Evolutionary conservation across 148 eudicot species (phyloP), one percentile per base, ranked within the genome.

Genomic region (Vaccinium vitisidaea): DNA sequence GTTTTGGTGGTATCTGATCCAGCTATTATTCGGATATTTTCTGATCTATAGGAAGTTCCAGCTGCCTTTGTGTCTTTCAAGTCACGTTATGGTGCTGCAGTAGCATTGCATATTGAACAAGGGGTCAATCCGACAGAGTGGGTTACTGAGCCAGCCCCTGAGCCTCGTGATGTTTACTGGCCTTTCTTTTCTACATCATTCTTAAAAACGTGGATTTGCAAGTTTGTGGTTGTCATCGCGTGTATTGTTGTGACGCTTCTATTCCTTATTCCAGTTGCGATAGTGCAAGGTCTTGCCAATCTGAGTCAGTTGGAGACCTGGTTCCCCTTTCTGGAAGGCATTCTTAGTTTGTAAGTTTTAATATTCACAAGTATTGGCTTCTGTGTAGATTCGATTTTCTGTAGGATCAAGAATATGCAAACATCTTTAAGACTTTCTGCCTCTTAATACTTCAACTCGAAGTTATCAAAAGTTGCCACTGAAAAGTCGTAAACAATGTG

Each of bases 61-160:
- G 98, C 99, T 86, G 99, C 99, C 15, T 94, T 94, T 86, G 97
- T 96, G 36, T 91, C 91, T 85, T 96, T 96, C 87, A 94, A 91
- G 88, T 88, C 99, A 39, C 94, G 95, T 27, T 91, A 89, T 87
- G 92, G 91, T 78, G 97, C 98, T 79, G 93, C 95, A 78, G 36
- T 88, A 87, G 93, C 91, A 84, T 85, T 91, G 77, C 89, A 94
- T 83, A 86, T 94, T 30, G 94, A 88, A 89, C 99, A 94, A 88
- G 94, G 94, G 75, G 80, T 89, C 43, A 88, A 94, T 81, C 99
- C 99, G 25, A 96, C 91, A 36, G 90, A 93, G 84, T 96, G 99
- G 99, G 86, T 92, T 58, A 93, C 97, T 53, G 98, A 96, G 89
- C 85, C 32, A 83, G 98, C 98, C 84, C 99, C 99, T 76, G 95